Percentiles rank a stretch among this genome's conserved stretches.
Evolutionary conservation across 202 grass and related monocot genomes (phyloP).

Genomic region (Digitaria exilis): DNA sequence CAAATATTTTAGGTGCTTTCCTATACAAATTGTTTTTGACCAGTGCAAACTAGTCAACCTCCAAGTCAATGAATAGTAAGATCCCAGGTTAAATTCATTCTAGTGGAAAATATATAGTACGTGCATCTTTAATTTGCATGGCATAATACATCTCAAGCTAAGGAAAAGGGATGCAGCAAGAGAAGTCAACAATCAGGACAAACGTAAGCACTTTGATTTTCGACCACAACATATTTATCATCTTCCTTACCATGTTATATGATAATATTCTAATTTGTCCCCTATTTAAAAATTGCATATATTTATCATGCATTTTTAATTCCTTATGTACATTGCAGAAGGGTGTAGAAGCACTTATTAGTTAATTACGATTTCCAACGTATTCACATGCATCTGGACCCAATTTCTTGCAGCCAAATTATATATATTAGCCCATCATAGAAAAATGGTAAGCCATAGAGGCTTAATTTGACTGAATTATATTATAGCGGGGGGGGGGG

Average conservation of each 20-base stretch:
- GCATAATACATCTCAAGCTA: neutral
- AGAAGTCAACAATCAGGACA: neutral
- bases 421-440: constrained; percentile 16
- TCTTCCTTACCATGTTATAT: neutral
- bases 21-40: neutral
- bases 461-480: constrained; percentile 51
- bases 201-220: neutral
- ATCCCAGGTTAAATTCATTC: neutral
- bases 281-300: neutral
- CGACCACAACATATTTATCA: neutral
- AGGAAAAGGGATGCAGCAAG: neutral
- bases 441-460: neutral
- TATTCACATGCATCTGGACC: constrained; percentile 39
- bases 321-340: constrained; percentile 25
- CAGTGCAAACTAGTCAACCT: neutral
- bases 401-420: constrained; percentile 17
- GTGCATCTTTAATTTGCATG: neutral
- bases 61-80: neutral
- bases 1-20: neutral
- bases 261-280: no score
- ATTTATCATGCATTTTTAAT: neutral
- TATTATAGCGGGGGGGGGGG: constrained; percentile 17
- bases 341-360: constrained; percentile 41
- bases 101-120: neutral
- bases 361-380: constrained; percentile 33